These are phyloP conservation scores for Eucalyptus curtisii DNA, from an alignment of 345 rosid species.

Conservation along the genomic window DNA sequence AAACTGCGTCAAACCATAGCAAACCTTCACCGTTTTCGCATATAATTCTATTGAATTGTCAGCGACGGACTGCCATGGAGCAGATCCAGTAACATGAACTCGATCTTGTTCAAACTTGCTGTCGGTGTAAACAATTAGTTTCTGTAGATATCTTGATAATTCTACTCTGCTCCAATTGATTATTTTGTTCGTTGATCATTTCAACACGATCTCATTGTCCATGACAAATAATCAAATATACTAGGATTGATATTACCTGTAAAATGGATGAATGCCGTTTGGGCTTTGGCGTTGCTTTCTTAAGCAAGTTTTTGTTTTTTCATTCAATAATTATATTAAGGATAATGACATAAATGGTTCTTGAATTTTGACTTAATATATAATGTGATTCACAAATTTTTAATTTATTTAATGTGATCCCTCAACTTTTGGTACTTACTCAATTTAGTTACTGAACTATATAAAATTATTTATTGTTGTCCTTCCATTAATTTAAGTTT, in stretches of 20 bases:
- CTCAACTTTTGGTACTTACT: too few species aligned
- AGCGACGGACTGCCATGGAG: neutral
- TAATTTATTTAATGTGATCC: too few species aligned
- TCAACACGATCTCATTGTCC: neutral
- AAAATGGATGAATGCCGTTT: neutral
- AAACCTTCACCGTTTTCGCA: neutral
- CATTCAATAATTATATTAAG: neutral
- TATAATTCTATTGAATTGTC: neutral
- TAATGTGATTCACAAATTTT: accelerated
- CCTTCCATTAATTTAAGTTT: too few species aligned
- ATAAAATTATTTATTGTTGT: too few species aligned
- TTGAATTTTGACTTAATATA: too few species aligned
- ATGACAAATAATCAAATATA: neutral
- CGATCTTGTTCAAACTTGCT: neutral
- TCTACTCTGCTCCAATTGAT: neutral
- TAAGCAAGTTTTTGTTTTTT: neutral
- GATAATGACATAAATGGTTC: too few species aligned
- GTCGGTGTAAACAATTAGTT: neutral
- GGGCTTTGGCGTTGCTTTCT: neutral
- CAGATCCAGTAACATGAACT: neutral
- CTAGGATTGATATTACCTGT: neutral
- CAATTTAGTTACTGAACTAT: too few species aligned
- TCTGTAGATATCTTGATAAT: neutral
- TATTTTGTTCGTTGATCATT: neutral
- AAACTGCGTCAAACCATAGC: neutral